Percentiles rank a stretch among this genome's conserved stretches.
Evolutionary conservation across 306 rosid genomes (phyloP).

Genomic region (Prunus persica): DNA sequence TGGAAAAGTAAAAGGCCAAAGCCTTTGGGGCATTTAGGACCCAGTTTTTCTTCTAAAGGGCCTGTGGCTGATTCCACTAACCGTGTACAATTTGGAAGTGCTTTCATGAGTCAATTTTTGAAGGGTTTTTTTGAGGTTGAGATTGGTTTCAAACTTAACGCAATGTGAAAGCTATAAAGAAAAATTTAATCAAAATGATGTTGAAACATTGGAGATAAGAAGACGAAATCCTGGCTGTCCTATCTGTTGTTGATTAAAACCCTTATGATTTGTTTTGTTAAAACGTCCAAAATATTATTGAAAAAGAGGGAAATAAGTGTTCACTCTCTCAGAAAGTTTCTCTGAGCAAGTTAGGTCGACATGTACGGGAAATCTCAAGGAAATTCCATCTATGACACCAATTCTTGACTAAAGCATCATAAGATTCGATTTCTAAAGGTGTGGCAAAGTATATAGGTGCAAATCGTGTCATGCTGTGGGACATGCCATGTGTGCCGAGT

Average conservation of each 20-base stretch:
- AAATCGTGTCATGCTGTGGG: neutral
- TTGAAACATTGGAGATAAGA: neutral
- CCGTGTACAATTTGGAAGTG: neutral
- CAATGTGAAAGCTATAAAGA: neutral
- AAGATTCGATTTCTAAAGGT: neutral
- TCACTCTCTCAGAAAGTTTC: neutral
- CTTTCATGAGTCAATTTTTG: neutral
- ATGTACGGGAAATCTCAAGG: neutral
- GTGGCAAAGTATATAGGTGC: neutral
- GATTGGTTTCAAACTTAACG: neutral
- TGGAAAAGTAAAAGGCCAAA: slow-evolving; percentile 15
- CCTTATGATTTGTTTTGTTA: neutral
- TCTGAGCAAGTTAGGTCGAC: neutral
- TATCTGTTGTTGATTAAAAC: neutral
- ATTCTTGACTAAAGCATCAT: neutral
- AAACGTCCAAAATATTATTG: neutral
- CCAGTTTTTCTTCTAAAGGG: slow-evolving; percentile 17
- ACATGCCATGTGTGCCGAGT: neutral
- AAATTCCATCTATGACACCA: neutral
- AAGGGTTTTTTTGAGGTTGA: neutral
- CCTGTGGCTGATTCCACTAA: slow-evolving; percentile 12
- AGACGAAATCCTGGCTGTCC: neutral
- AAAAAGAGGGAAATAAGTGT: neutral
- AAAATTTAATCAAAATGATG: neutral
- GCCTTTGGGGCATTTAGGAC: slow-evolving; percentile 41